Percentiles rank a stretch among this genome's conserved stretches.
These are phyloP conservation scores for Fraxinus greggii DNA, from an alignment of 305 asterid genomes.

Conservation along the genomic window DNA sequence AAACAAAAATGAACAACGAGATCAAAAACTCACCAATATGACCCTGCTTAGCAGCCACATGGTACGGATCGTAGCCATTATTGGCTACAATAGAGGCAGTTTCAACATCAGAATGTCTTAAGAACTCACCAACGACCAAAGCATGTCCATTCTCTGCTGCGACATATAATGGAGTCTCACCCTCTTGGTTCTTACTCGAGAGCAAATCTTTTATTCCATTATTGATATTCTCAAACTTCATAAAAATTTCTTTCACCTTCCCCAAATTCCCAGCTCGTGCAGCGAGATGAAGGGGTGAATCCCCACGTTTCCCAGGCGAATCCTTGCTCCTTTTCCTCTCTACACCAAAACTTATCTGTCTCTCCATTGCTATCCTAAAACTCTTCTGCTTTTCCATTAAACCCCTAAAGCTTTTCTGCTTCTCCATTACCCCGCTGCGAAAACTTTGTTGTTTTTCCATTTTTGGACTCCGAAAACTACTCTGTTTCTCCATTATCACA, in stretches of 20 bases:
- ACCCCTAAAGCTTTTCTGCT: slow-evolving; percentile 84
- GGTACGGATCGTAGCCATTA: slow-evolving; percentile 88
- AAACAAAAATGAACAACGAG: not conserved
- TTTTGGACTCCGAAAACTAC: slow-evolving; percentile 39
- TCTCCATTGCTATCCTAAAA: slow-evolving; percentile 88
- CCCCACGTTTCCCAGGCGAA: slow-evolving; percentile 93
- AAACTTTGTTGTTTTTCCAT: slow-evolving; percentile 74
- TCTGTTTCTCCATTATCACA: slow-evolving; percentile 61
- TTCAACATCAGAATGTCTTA: slow-evolving; percentile 74
- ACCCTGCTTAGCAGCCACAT: slow-evolving; percentile 89
- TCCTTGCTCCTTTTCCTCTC: slow-evolving; percentile 76
- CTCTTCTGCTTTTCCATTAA: slow-evolving; percentile 95
- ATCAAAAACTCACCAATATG: slow-evolving; percentile 58
- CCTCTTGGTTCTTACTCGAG: slow-evolving; percentile 84
- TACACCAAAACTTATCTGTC: slow-evolving; percentile 77
- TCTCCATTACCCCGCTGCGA: slow-evolving; percentile 58
- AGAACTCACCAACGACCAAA: slow-evolving; percentile 66
- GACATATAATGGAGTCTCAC: slow-evolving; percentile 81
- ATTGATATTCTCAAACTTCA: slow-evolving; percentile 43
- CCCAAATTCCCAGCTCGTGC: slow-evolving; percentile 81
- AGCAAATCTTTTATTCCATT: slow-evolving; percentile 54
- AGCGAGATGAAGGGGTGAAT: slow-evolving; percentile 82
- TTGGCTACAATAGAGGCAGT: slow-evolving; percentile 69
- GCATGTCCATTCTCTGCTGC: slow-evolving; percentile 87
- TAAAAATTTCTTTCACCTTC: slow-evolving; percentile 68